These are phyloP conservation scores for Pythium myriotylum DNA, from an alignment of 352 stramenopile genomes.

Conservation along the genomic window DNA sequence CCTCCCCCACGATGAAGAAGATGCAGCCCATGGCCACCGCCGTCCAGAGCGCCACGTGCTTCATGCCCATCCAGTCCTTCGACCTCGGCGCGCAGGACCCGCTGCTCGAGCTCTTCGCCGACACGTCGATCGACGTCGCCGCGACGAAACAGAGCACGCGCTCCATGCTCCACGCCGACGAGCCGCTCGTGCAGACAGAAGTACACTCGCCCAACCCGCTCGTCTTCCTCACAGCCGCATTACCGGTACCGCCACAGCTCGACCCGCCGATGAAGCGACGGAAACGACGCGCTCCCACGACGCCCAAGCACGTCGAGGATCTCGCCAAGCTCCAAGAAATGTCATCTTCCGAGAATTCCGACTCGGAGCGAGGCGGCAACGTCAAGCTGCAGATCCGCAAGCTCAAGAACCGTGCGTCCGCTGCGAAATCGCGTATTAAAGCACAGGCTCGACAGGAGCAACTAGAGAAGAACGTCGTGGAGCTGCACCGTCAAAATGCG, in stretches of 20 bases:
- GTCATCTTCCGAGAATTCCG: conserved; percentile 26
- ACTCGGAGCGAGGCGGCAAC: conserved; percentile 15
- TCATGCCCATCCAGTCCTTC: conserved; percentile 28
- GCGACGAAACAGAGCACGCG: conserved; percentile 3
- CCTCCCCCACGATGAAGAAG: conserved; percentile 10
- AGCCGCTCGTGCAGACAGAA: background rate
- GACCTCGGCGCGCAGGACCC: conserved; percentile 21
- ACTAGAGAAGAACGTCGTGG: conserved; percentile 26
- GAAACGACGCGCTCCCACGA: conserved; percentile 16
- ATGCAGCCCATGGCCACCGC: conserved; percentile 7
- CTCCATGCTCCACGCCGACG: conserved; percentile 8
- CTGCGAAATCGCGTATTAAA: conserved; percentile 29
- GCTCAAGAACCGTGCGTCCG: conserved; percentile 29
- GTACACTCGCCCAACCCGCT: conserved; percentile 15
- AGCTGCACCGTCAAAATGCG: conserved; percentile 28
- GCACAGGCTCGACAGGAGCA: conserved; percentile 21
- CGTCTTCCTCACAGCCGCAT: conserved; percentile 21
- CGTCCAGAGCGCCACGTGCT: conserved; percentile 10
- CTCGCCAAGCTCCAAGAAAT: conserved; percentile 22
- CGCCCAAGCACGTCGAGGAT: conserved; percentile 26
- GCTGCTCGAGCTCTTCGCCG: conserved; percentile 20
- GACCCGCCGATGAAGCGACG: conserved; percentile 22
- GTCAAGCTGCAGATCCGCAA: conserved; percentile 32
- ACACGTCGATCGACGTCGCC: conserved; percentile 3
- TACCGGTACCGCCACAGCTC: conserved; percentile 21